phyloP scores from a whole-genome alignment of 192 early-diverging fungal species.

The Entomortierella chlamydospora region DNA sequence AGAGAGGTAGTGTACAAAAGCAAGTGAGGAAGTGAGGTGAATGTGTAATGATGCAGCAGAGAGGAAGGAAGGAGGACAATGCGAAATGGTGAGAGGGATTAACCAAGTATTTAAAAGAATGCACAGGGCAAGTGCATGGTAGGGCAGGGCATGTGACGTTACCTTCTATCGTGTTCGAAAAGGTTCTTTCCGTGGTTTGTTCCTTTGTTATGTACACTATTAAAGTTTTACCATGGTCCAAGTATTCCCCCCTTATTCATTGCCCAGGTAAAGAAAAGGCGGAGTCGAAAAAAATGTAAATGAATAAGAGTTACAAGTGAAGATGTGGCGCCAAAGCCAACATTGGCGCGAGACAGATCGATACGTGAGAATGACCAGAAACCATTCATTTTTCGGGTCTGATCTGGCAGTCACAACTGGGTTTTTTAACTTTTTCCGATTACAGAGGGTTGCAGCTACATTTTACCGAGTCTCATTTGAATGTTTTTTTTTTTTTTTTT shows the following conservation, averaged over 20 bases:
- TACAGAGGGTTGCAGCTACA: no score
- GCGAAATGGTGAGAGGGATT: background rate
- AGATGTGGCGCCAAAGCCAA: no score
- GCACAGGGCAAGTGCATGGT: no score
- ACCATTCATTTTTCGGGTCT: no score
- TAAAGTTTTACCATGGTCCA: no score
- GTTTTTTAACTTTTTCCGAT: no score
- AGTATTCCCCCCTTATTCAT: no score
- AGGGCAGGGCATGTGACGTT: background rate
- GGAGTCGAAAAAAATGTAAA: background rate
- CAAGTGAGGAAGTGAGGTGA: constrained; percentile 13
- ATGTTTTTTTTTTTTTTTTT: background rate
- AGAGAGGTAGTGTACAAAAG: constrained; percentile 1
- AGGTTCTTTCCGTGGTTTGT: constrained; percentile 4
- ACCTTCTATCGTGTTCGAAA: background rate
- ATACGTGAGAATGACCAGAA: no score
- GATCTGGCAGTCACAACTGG: no score
- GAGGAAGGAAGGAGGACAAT: background rate
- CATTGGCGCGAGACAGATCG: no score
- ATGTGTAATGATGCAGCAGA: background rate
- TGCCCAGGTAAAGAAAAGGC: background rate
- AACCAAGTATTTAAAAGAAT: background rate
- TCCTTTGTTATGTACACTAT: no score
- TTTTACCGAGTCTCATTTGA: background rate
- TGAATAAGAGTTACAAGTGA: background rate